These are phyloP conservation scores for Rhizopogon rudus DNA, from an alignment of 768 basidiomycete genomes.

Conservation along the genomic window DNA sequence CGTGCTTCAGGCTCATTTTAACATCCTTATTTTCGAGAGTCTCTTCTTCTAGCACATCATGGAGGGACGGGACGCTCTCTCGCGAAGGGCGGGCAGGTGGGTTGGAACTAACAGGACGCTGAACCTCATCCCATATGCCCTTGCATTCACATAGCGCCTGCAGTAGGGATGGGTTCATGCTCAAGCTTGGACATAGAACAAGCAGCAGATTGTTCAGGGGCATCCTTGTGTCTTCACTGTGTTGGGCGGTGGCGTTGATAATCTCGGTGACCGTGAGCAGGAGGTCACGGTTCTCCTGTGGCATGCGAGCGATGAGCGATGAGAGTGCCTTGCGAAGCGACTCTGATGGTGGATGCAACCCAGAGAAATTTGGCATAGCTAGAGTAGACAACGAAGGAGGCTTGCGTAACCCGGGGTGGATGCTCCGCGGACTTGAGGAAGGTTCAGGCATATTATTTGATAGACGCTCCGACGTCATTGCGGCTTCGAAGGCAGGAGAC, in stretches of 20 bases:
- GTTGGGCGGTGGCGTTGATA: constrained; percentile 67
- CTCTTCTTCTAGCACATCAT: neutral
- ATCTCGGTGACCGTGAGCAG: constrained; percentile 77
- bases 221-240: constrained; percentile 82
- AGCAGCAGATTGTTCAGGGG: constrained; percentile 83
- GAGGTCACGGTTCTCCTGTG: constrained; percentile 80
- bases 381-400: constrained; percentile 78
- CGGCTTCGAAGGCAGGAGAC: constrained; percentile 73
- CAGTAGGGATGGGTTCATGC: constrained; percentile 70
- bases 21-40: neutral
- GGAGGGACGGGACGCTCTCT: neutral
- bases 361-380: constrained; percentile 63
- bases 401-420: constrained; percentile 50
- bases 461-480: constrained; percentile 51
- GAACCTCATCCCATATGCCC: constrained; percentile 52
- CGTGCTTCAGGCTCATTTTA: constrained; percentile 8
- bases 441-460: constrained; percentile 23
- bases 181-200: constrained; percentile 84
- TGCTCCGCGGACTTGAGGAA: constrained; percentile 33
- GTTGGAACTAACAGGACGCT: neutral
- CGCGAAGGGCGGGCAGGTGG: constrained; percentile 1
- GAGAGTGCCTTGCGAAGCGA: constrained; percentile 53
- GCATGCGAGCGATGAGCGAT: constrained; percentile 62
- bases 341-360: constrained; percentile 57
- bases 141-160: constrained; percentile 69